phyloP scores from a whole-genome alignment of 1,139 yeast species.

The Spathaspora sp. region DNA sequence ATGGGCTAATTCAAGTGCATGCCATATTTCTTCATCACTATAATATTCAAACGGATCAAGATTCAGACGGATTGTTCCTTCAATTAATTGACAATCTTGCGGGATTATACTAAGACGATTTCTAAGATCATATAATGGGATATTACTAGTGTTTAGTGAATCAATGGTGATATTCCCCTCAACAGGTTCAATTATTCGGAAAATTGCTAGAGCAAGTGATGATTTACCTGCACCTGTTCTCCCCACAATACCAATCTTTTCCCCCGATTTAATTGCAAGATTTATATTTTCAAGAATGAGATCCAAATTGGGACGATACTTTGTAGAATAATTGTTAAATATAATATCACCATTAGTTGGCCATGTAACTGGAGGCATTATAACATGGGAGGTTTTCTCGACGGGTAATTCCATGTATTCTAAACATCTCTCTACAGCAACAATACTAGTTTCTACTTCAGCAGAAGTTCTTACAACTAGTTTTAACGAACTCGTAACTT shows the following conservation, averaged over 20 bases:
- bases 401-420: conserved; percentile 29
- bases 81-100: conserved; percentile 67
- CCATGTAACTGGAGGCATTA: conserved; percentile 25
- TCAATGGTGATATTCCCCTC: conserved; percentile 41
- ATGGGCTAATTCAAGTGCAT: conserved; percentile 52
- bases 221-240: conserved; percentile 40
- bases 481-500: conserved; percentile 26
- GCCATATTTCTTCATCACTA: conserved; percentile 55
- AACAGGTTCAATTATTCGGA: conserved; percentile 32
- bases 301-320: conserved; percentile 30
- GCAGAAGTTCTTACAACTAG: conserved; percentile 31
- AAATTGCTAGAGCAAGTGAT: conserved; percentile 32
- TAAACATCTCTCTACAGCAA: conserved; percentile 31
- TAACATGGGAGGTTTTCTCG: conserved; percentile 21
- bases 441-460: conserved; percentile 30
- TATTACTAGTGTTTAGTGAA: conserved; percentile 42
- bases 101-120: conserved; percentile 62
- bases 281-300: conserved; percentile 28
- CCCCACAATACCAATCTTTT: conserved; percentile 36
- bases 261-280: conserved; percentile 25
- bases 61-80: conserved; percentile 60
- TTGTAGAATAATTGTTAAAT: conserved; percentile 30
- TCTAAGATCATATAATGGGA: conserved; percentile 53
- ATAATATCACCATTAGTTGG: conserved; percentile 26
- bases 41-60: conserved; percentile 57